These are phyloP conservation scores for Cajanus cajan DNA, from an alignment of 306 rosid species.

Conservation along the genomic window DNA sequence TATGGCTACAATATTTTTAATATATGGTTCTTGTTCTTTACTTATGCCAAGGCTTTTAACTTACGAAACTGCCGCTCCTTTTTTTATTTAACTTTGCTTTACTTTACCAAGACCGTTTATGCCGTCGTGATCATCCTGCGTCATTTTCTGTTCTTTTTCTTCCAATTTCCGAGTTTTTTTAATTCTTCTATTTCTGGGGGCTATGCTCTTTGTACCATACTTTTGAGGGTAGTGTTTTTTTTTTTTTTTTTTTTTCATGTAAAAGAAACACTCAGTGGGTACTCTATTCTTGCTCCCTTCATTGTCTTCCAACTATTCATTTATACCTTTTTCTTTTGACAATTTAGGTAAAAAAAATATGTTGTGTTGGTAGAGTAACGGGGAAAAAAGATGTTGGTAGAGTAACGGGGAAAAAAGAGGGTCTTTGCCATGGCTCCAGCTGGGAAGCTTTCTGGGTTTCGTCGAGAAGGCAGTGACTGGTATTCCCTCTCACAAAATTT, in stretches of 20 bases:
- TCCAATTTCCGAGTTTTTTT: conserved; percentile 10
- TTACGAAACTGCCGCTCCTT: neutral
- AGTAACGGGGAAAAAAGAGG: conserved; percentile 21
- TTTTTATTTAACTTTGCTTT: neutral
- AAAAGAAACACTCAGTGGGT: conserved; percentile 47
- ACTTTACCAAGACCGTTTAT: conserved; percentile 38
- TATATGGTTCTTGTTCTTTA: neutral
- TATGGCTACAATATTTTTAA: neutral
- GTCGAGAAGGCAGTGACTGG: conserved; percentile 77
- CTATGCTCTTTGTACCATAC: conserved; percentile 1
- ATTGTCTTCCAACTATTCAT: conserved; percentile 34
- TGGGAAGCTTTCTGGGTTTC: conserved; percentile 74
- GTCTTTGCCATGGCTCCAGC: conserved; percentile 70
- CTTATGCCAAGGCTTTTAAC: neutral
- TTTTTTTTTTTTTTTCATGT: neutral
- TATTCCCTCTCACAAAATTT: conserved; percentile 32
- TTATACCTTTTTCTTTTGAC: conserved; percentile 18
- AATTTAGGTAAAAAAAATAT: conserved; percentile 29
- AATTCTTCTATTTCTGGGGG: neutral
- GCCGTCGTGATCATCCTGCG: conserved; percentile 57
- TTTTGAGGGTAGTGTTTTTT: neutral
- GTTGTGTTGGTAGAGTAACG: conserved; percentile 43
- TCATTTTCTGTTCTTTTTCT: conserved; percentile 33
- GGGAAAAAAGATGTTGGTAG: conserved; percentile 34
- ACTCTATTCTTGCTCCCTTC: conserved; percentile 32